Conservation (phyloP, 495 filamentous ascomycete genomes). For the Xylaria grammica region DNA sequence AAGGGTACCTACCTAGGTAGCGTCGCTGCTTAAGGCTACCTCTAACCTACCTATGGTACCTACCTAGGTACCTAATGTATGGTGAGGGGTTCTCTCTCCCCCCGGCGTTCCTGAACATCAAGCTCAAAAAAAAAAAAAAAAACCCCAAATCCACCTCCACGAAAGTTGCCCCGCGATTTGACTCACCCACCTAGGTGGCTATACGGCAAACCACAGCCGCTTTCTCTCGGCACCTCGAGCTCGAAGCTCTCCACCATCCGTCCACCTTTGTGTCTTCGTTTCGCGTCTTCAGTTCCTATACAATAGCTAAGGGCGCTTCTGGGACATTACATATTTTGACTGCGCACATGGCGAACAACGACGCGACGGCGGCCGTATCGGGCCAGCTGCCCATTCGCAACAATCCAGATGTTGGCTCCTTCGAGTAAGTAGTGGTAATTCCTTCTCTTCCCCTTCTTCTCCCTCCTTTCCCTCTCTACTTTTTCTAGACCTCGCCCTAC, state of each 20-base stretch:
- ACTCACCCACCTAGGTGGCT: constrained; percentile 12
- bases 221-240: constrained; percentile 2
- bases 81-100: background rate
- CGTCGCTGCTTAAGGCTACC: too few species aligned
- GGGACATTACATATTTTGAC: background rate
- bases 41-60: too few species aligned
- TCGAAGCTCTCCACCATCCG: background rate
- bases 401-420: constrained; percentile 38
- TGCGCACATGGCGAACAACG: constrained; percentile 16
- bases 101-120: background rate
- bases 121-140: background rate
- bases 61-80: too few species aligned
- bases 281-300: background rate
- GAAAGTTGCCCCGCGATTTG: constrained; percentile 23
- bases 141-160: constrained; percentile 7
- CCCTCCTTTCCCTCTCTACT: background rate
- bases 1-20: too few species aligned
- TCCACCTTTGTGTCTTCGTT: too few species aligned
- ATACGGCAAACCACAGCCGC: background rate
- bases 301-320: background rate
- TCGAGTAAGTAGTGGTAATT: constrained; percentile 31
- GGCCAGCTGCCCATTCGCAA: constrained; percentile 35
- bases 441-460: background rate
- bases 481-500: too few species aligned
- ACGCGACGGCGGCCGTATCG: constrained; percentile 30